Evolutionary conservation across 345 rosid genomes (phyloP).

Genomic region (Arabidopsis suecica): DNA sequence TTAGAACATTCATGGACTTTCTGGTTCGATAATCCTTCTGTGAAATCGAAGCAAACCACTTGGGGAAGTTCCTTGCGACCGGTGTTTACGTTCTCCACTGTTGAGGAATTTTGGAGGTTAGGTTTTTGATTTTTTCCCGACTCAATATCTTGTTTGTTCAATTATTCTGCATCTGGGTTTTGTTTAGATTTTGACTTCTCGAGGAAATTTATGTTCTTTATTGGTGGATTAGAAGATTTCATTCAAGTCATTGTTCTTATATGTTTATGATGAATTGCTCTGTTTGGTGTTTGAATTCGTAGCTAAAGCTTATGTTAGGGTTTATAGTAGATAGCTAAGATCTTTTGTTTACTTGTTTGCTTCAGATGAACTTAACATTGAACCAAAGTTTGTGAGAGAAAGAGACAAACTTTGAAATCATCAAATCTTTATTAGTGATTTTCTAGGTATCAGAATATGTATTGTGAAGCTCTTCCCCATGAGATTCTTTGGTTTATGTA

Average conservation of each 20-base stretch:
- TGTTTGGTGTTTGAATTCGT: conserved; percentile 5
- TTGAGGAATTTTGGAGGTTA: conserved; percentile 89
- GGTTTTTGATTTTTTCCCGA: not conserved
- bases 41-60: conserved; percentile 57
- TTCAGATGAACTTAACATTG: not conserved
- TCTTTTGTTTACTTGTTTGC: not conserved
- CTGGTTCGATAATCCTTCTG: conserved; percentile 80
- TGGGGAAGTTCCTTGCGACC: conserved; percentile 89
- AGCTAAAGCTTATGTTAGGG: not conserved
- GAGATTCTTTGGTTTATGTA: not conserved
- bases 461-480: not conserved
- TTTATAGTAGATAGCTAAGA: not conserved
- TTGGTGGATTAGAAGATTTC: conserved; percentile 1
- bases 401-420: not conserved
- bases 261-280: conserved; percentile 6
- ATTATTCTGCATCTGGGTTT: conserved; percentile 4
- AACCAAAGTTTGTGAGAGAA: not conserved
- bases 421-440: not conserved
- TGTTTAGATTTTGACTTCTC: not conserved
- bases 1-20: conserved; percentile 92
- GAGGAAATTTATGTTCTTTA: not conserved
- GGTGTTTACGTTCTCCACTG: conserved; percentile 70
- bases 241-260: not conserved
- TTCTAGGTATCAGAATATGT: too few relatives aligned
- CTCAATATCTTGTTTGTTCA: not conserved